phyloP scores from a whole-genome alignment of 257 asterid genomes.

The Solanum piurae region DNA sequence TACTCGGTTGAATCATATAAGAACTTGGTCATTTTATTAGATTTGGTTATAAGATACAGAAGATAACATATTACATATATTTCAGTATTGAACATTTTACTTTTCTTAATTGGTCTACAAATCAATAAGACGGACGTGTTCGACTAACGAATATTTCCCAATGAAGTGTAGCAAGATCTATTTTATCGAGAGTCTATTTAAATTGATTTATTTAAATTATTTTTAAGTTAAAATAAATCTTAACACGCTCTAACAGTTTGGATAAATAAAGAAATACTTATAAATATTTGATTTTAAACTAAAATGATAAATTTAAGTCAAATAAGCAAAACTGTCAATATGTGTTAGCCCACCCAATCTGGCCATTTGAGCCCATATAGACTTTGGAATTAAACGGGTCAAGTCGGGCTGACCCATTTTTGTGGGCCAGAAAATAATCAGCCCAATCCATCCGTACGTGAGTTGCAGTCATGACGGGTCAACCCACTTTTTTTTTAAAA shows the following conservation, averaged over 20 bases:
- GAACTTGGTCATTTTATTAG: not conserved
- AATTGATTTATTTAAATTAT: not conserved
- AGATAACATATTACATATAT: not conserved
- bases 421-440: not conserved
- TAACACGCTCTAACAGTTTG: too few species aligned
- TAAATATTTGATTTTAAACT: too few species aligned
- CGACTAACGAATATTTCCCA: not conserved
- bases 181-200: not conserved
- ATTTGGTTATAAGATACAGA: not conserved
- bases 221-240: too few species aligned
- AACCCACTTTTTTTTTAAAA: too few species aligned
- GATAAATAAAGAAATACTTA: not conserved
- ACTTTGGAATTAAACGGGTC: too few species aligned
- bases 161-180: not conserved
- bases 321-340: too few species aligned
- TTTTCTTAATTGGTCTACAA: not conserved
- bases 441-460: too few species aligned
- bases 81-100: not conserved
- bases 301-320: too few species aligned
- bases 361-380: not conserved
- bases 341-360: not conserved
- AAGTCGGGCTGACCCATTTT: not conserved
- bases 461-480: not conserved
- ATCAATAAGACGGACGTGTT: not conserved
- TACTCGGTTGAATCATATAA: not conserved